Percentiles rank a stretch among this genome's conserved stretches.
Conservation (phyloP, 352 stramenopile species). For the Globisporangium ultimum region DNA sequence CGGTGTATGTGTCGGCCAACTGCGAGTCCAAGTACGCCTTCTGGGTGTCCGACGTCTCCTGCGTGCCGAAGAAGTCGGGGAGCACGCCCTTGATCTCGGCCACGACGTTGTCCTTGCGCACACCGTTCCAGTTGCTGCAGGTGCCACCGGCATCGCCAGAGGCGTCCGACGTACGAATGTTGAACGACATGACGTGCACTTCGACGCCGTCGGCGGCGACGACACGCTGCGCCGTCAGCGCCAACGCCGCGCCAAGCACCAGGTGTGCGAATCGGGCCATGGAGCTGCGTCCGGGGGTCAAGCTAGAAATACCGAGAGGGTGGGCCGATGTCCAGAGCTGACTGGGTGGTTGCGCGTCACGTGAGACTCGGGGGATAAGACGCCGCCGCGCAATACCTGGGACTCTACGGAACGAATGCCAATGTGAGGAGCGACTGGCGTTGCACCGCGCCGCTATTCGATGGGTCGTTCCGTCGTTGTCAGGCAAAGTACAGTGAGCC, state of each 20-base stretch:
- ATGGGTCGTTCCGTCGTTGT: too few relatives aligned
- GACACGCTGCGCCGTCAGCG: constrained; percentile 18
- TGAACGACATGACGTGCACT: constrained; percentile 75
- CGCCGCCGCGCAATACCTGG: too few relatives aligned
- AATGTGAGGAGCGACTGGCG: too few relatives aligned
- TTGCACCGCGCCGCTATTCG: too few relatives aligned
- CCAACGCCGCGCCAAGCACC: not conserved
- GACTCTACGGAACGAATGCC: too few relatives aligned
- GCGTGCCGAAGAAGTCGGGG: constrained; percentile 75
- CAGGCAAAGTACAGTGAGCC: not conserved
- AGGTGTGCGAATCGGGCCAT: constrained; percentile 5
- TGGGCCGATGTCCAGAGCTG: not conserved
- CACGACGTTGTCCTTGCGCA: constrained; percentile 61
- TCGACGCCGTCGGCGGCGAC: constrained; percentile 30
- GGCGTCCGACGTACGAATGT: constrained; percentile 69
- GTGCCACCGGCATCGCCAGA: constrained; percentile 28
- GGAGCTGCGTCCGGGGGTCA: not conserved
- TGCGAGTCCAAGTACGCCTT: constrained; percentile 52
- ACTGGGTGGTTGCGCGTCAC: not conserved
- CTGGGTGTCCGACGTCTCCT: constrained; percentile 78
- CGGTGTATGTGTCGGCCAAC: constrained; percentile 52
- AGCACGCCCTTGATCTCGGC: constrained; percentile 45
- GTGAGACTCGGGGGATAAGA: too few relatives aligned
- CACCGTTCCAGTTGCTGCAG: constrained; percentile 63
- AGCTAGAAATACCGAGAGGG: not conserved